A percentile compares a stretch with the other conserved stretches of the same genome.
Conservation (phyloP, 306 rosid species). For the Carpinus fangiana region DNA sequence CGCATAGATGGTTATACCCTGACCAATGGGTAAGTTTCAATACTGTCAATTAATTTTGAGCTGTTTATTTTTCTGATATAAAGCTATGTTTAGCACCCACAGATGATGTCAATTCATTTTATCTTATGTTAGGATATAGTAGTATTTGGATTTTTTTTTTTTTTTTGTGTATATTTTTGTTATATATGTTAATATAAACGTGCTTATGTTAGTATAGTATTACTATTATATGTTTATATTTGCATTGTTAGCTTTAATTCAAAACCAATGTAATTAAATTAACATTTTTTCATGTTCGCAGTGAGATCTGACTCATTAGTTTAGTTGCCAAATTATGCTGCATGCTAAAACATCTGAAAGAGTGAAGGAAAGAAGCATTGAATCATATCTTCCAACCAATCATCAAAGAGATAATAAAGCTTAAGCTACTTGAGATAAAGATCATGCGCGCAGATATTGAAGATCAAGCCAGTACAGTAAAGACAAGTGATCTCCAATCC, state of each 20-base stretch:
- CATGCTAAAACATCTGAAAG: slow-evolving; percentile 16
- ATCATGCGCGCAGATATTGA: too few relatives aligned
- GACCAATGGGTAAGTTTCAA: background rate
- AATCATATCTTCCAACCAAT: too few relatives aligned
- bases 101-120: slow-evolving; percentile 1
- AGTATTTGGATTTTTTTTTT: background rate
- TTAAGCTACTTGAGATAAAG: too few relatives aligned
- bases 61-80: background rate
- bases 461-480: too few relatives aligned
- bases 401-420: too few relatives aligned
- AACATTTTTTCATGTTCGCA: too few relatives aligned
- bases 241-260: slow-evolving; percentile 28
- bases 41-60: background rate
- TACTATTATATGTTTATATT: slow-evolving; percentile 22
- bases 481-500: too few relatives aligned
- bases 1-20: slow-evolving; percentile 10
- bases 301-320: too few relatives aligned
- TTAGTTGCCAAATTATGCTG: slow-evolving; percentile 24
- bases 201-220: too few relatives aligned
- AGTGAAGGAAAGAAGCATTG: slow-evolving; percentile 24
- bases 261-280: slow-evolving; percentile 1
- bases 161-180: background rate
- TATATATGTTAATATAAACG: too few relatives aligned
- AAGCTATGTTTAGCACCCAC: background rate
- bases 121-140: background rate